These are phyloP conservation scores for Termitomyces sp. DNA, from an alignment of 768 basidiomycete species.

Conservation along the genomic window DNA sequence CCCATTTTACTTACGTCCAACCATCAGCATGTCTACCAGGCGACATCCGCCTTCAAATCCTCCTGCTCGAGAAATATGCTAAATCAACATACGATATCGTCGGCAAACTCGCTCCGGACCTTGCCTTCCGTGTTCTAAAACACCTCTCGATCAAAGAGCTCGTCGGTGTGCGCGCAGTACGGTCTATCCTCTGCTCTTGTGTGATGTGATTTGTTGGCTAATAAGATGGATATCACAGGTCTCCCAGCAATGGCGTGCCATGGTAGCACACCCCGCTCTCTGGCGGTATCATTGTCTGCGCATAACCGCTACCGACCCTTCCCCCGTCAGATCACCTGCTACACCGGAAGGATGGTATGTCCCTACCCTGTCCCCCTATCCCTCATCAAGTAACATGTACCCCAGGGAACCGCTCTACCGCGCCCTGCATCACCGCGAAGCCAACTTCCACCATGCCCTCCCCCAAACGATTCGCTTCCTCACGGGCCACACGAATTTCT, in stretches of 20 bases:
- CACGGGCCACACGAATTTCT: constrained; percentile 81
- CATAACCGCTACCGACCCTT: constrained; percentile 68
- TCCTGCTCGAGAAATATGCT: constrained; percentile 79
- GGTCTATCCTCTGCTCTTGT: constrained; percentile 13
- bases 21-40: constrained; percentile 69
- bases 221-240: constrained; percentile 30
- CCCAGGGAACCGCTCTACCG: constrained; percentile 61
- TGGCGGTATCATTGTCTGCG: constrained; percentile 75
- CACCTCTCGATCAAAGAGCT: constrained; percentile 52
- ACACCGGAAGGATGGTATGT: constrained; percentile 70
- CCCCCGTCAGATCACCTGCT: constrained; percentile 54
- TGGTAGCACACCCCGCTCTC: constrained; percentile 57
- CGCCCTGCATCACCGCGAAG: constrained; percentile 78
- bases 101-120: constrained; percentile 59
- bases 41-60: constrained; percentile 79
- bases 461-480: constrained; percentile 77
- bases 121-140: constrained; percentile 60
- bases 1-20: neutral
- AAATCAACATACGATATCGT: constrained; percentile 81
- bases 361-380: neutral
- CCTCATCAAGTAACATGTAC: neutral
- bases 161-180: constrained; percentile 50
- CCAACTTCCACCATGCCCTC: constrained; percentile 70
- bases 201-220: constrained; percentile 31
- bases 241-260: constrained; percentile 37